Percentiles rank a stretch among this genome's conserved stretches.
Conservation (phyloP, 805 yeast genomes). For the Kluyveromyces wickerhamii region DNA sequence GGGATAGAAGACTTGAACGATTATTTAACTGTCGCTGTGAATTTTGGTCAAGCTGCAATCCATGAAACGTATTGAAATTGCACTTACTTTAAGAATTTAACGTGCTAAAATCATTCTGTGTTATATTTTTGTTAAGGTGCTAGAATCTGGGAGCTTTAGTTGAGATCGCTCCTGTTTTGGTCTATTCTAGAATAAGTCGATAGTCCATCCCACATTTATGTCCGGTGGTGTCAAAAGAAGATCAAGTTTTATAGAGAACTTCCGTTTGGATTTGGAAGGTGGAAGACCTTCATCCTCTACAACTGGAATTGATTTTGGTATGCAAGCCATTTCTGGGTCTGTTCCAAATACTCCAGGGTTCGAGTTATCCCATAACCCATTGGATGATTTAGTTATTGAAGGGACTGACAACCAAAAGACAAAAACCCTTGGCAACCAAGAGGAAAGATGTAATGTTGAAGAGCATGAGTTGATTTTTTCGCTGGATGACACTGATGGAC, state of each 20-base stretch:
- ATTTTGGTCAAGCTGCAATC: too few species aligned
- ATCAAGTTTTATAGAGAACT: neutral
- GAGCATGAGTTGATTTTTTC: constrained; percentile 1
- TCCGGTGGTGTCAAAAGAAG: constrained; percentile 1
- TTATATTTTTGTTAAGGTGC: too few species aligned
- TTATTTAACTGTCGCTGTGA: too few species aligned
- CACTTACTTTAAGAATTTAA: too few species aligned
- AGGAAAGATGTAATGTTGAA: neutral
- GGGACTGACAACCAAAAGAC: neutral
- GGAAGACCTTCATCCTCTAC: neutral
- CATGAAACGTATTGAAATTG: too few species aligned
- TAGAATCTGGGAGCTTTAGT: too few species aligned
- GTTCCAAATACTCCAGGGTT: constrained; percentile 36
- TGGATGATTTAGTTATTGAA: neutral
- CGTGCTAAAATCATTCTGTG: too few species aligned
- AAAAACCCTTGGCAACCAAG: neutral
- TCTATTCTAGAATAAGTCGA: too few species aligned
- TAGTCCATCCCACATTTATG: too few species aligned
- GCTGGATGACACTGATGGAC: constrained; percentile 9
- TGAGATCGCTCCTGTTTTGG: too few species aligned
- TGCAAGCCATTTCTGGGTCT: constrained; percentile 31
- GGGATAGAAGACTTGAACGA: too few species aligned
- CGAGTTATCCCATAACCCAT: constrained; percentile 21
- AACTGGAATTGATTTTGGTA: neutral
- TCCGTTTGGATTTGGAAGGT: neutral